These are phyloP conservation scores for Anthracocystis panici-leucophaei DNA, from an alignment of 1,284 basidiomycete species.

Conservation along the genomic window DNA sequence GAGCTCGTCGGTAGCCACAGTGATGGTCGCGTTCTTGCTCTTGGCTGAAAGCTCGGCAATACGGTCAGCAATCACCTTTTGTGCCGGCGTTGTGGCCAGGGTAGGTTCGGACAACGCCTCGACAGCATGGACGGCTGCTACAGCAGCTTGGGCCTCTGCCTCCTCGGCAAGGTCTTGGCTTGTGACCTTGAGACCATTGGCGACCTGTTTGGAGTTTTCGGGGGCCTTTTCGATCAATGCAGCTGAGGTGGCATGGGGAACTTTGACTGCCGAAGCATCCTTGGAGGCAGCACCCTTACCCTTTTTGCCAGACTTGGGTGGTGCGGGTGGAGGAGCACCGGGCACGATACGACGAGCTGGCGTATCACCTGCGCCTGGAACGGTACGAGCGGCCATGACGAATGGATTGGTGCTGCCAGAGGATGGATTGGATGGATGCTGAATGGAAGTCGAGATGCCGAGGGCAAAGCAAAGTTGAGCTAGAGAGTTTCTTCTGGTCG, in stretches of 20 bases:
- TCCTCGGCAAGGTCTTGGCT: conserved; percentile 41
- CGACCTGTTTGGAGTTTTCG: conserved; percentile 31
- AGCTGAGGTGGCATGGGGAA: conserved; percentile 35
- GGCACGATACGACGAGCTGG: conserved; percentile 38
- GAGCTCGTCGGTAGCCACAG: conserved; percentile 36
- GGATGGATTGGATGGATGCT: not conserved
- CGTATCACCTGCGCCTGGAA: conserved; percentile 36
- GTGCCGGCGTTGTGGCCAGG: conserved; percentile 23
- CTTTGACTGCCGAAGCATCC: conserved; percentile 23
- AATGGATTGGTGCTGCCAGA: not conserved
- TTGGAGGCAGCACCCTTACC: conserved; percentile 10
- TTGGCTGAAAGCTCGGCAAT: conserved; percentile 22
- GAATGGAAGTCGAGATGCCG: not conserved
- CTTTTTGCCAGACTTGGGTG: conserved; percentile 32
- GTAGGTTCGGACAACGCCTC: conserved; percentile 6
- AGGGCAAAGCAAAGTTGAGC: too few species aligned
- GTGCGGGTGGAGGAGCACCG: conserved; percentile 41
- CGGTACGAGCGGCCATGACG: conserved; percentile 34
- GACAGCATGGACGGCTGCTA: conserved; percentile 38
- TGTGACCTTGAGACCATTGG: conserved; percentile 44
- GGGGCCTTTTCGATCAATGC: conserved; percentile 38
- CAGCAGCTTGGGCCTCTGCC: conserved; percentile 41
- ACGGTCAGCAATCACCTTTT: conserved; percentile 29
- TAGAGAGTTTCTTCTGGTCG: too few species aligned
- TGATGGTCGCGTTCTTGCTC: conserved; percentile 33